These are phyloP conservation scores for Clathrospora elynae DNA, from an alignment of 2,329 filamentous ascomycete genomes.

Conservation along the genomic window DNA sequence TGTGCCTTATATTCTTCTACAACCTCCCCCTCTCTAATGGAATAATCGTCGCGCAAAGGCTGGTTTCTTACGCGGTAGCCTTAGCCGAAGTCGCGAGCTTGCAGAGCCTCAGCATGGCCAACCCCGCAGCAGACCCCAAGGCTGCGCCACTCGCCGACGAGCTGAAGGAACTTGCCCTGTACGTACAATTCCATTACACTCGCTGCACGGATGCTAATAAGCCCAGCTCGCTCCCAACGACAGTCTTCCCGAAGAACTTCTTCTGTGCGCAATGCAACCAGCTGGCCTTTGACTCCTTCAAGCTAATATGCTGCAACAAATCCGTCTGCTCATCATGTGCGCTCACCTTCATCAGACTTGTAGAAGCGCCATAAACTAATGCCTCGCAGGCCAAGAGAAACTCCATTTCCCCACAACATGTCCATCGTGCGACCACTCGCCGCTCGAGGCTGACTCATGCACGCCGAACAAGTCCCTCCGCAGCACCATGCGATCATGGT, in stretches of 20 bases:
- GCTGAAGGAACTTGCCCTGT: conserved; percentile 42
- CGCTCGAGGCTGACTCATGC: conserved; percentile 83
- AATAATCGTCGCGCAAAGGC: conserved; percentile 21
- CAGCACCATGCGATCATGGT: conserved; percentile 87
- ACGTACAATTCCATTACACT: conserved; percentile 3
- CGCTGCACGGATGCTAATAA: conserved; percentile 16
- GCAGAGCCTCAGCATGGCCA: conserved; percentile 36
- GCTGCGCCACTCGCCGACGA: conserved; percentile 42
- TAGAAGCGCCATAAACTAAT: conserved; percentile 8
- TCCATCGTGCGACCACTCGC: conserved; percentile 90
- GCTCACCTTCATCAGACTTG: conserved; percentile 37
- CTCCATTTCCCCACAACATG: conserved; percentile 76
- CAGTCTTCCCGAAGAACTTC: conserved; percentile 93
- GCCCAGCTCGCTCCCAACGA: conserved; percentile 72
- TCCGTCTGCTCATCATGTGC: conserved; percentile 89
- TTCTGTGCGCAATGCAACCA: conserved; percentile 93
- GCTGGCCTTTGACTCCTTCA: conserved; percentile 86
- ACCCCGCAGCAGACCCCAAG: conserved; percentile 36
- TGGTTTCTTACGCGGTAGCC: conserved; percentile 30
- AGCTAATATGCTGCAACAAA: conserved; percentile 92
- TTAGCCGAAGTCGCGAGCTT: conserved; percentile 22
- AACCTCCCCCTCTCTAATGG: conserved; percentile 33
- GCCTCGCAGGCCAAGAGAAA: conserved; percentile 36
- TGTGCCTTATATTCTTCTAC: too few relatives aligned
- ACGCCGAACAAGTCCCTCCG: conserved; percentile 88